phyloP scores from a whole-genome alignment of 805 yeast species.

The Wickerhamiella australiensis region DNA sequence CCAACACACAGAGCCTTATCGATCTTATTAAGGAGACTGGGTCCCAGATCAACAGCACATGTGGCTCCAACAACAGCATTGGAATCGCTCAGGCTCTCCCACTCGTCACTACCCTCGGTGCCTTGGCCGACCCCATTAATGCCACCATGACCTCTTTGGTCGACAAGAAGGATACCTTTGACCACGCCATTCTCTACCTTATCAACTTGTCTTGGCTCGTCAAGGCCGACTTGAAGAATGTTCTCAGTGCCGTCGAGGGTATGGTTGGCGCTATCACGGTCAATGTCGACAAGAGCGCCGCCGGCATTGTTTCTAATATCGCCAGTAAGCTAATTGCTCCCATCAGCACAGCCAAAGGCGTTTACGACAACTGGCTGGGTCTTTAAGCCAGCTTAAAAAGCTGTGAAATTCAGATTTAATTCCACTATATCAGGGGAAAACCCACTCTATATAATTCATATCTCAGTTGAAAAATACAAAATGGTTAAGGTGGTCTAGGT shows the following conservation, averaged over 20 bases:
- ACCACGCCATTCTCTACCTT: slow-evolving; percentile 18
- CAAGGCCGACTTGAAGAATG: slow-evolving; percentile 38
- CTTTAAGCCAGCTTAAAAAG: background rate
- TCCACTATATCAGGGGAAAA: no score
- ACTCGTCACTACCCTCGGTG: background rate
- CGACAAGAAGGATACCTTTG: slow-evolving; percentile 18
- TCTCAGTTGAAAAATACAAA: no score
- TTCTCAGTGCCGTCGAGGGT: background rate
- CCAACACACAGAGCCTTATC: slow-evolving; percentile 3
- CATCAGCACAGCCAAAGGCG: background rate
- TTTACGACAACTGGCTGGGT: background rate
- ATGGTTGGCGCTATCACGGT: slow-evolving; percentile 2
- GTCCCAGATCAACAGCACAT: background rate
- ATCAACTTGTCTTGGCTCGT: slow-evolving; percentile 10
- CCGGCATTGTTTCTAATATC: slow-evolving; percentile 1
- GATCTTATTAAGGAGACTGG: slow-evolving; percentile 1
- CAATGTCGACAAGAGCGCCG: background rate
- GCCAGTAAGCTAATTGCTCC: background rate
- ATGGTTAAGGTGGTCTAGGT: no score
- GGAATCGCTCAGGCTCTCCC: slow-evolving; percentile 4
- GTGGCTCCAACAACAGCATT: slow-evolving; percentile 4
- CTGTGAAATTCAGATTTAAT: no score
- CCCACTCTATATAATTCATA: no score
- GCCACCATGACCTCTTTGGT: slow-evolving; percentile 6
- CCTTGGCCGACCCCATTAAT: slow-evolving; percentile 4